phyloP scores from a whole-genome alignment of 1,139 yeast species.

The Saccharomyces hybrid region DNA sequence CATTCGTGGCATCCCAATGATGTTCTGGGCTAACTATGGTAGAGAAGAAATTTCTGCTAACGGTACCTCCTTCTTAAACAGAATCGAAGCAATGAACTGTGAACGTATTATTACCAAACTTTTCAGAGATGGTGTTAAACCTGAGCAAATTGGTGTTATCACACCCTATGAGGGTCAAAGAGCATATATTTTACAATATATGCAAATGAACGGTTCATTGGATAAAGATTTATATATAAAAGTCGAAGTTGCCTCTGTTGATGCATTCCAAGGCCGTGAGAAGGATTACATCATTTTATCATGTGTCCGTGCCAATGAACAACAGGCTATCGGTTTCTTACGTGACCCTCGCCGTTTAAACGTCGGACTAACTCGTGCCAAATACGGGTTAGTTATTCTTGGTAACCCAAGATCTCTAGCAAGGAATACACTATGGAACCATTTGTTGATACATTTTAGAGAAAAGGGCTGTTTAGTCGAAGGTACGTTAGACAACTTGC shows the following conservation, averaged over 20 bases:
- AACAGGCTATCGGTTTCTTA: slow-evolving; percentile 76
- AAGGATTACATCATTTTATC: slow-evolving; percentile 83
- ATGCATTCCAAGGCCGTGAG: slow-evolving; percentile 95
- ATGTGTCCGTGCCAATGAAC: slow-evolving; percentile 87
- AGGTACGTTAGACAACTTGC: slow-evolving; percentile 80
- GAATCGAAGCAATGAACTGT: slow-evolving; percentile 87
- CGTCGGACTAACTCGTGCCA: slow-evolving; percentile 89
- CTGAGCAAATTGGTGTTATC: slow-evolving; percentile 81
- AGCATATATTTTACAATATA: slow-evolving; percentile 69
- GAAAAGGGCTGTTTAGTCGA: slow-evolving; percentile 85
- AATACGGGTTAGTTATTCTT: slow-evolving; percentile 69
- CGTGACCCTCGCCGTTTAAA: slow-evolving; percentile 85
- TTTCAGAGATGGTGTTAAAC: slow-evolving; percentile 71
- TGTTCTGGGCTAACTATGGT: slow-evolving; percentile 91
- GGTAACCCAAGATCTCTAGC: slow-evolving; percentile 81
- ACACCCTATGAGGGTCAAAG: slow-evolving; percentile 96
- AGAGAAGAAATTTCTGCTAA: slow-evolving; percentile 78
- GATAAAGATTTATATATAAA: slow-evolving; percentile 59
- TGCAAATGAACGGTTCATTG: slow-evolving; percentile 65
- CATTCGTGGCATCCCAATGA: slow-evolving; percentile 71
- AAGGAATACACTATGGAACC: slow-evolving; percentile 71
- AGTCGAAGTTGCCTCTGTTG: slow-evolving; percentile 87
- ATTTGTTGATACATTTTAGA: slow-evolving; percentile 66
- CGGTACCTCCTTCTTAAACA: slow-evolving; percentile 79
- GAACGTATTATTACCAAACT: slow-evolving; percentile 70